A percentile compares a stretch with the other conserved stretches of the same genome.
These are phyloP conservation scores for Alternaria triticina DNA, from an alignment of 2,329 filamentous ascomycete species.

Conservation along the genomic window DNA sequence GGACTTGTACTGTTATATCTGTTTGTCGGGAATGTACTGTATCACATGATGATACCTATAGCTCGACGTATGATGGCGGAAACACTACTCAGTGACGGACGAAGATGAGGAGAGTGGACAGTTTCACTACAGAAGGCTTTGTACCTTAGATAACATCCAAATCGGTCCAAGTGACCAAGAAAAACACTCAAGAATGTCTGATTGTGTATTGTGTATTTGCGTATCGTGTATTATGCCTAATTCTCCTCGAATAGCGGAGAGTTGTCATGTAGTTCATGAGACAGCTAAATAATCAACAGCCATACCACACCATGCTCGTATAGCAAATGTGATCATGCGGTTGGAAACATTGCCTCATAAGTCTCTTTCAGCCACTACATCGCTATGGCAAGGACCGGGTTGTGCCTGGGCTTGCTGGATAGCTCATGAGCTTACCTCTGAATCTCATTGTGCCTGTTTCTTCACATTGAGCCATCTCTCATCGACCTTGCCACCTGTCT, in stretches of 20 bases:
- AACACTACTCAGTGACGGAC: neutral
- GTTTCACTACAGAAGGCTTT: neutral
- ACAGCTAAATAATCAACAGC: neutral
- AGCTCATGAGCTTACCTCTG: neutral
- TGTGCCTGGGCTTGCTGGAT: neutral
- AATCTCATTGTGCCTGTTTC: neutral
- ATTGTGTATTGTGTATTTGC: neutral
- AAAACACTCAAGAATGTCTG: neutral
- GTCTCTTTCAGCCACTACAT: neutral
- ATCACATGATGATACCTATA: neutral
- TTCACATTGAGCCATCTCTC: neutral
- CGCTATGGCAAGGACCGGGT: no score
- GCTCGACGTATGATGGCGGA: neutral
- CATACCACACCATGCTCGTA: fast-evolving
- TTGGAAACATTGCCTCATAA: neutral
- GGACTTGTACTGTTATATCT: neutral
- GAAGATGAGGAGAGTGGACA: neutral
- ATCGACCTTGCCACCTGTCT: neutral
- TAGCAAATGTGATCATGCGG: neutral
- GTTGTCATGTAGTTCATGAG: neutral
- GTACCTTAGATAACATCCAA: neutral
- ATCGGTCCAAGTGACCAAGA: neutral
- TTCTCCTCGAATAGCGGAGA: neutral
- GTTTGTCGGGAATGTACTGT: neutral
- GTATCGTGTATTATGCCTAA: no score